Conservation (phyloP, 257 asterid species). For the Prunella vulgaris region DNA sequence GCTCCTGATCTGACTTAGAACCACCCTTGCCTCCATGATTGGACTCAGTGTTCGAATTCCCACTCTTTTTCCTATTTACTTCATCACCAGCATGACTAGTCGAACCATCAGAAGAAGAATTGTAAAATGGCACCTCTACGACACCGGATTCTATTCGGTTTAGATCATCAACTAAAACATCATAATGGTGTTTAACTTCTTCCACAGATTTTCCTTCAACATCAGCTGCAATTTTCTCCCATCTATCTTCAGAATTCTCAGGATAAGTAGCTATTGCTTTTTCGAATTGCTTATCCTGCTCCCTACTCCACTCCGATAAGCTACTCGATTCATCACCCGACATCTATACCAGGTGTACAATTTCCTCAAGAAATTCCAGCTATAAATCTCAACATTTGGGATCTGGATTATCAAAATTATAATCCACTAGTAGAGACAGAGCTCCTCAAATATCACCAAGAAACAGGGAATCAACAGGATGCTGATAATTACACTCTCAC, state of each 20-base stretch:
- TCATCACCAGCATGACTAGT: conserved; percentile 55
- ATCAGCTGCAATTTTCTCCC: conserved; percentile 81
- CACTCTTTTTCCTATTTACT: conserved; percentile 41
- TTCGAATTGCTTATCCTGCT: conserved; percentile 72
- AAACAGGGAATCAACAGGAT: conserved; percentile 24
- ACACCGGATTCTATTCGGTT: conserved; percentile 65
- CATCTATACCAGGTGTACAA: conserved; percentile 44
- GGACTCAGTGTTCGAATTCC: conserved; percentile 42
- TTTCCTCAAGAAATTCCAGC: conserved; percentile 5
- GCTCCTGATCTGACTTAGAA: conserved; percentile 72
- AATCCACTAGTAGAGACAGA: conserved; percentile 19
- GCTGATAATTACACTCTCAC: conserved; percentile 27
- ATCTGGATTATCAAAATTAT: conserved; percentile 14
- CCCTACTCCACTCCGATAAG: conserved; percentile 66
- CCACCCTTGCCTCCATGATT: conserved; percentile 53
- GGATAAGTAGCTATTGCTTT: conserved; percentile 67
- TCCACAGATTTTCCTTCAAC: conserved; percentile 71
- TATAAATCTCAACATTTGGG: conserved; percentile 28
- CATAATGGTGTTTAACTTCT: conserved; percentile 69
- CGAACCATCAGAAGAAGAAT: conserved; percentile 51
- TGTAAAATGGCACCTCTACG: conserved; percentile 62
- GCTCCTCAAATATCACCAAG: conserved; percentile 21
- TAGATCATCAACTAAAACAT: conserved; percentile 68
- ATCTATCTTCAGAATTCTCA: conserved; percentile 57
- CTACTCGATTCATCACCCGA: conserved; percentile 54